Base-by-base conservation (phyloP, 2,329 filamentous ascomycete genomes). In the Colletotrichum sp. region DNA sequence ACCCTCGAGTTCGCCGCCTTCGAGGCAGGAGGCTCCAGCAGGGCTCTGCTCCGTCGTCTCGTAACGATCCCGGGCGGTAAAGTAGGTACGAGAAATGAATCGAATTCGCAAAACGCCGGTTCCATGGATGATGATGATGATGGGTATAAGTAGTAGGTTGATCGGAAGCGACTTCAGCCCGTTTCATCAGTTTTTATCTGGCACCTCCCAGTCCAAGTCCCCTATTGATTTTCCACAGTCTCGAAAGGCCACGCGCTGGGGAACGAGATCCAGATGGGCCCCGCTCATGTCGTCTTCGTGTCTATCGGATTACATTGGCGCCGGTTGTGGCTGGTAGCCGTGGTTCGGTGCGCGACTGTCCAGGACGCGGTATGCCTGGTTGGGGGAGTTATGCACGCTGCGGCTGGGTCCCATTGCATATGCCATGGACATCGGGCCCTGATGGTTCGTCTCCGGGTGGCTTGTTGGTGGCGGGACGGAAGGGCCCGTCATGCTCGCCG, bases 31-130 rank as follows among this genome's bases (percentile, higher is more conserved):
- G 15, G 62, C 32, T 38, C 52, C 24, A 24, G 30, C 55, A 60
- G 43, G 21, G 70, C 34, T 48, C 62, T 43, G 24, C 38, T 52
- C 18, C 38, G 58, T 43, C 52, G 48, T 61, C n/a, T 43, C 34
- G 32, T 34, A 55, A 55, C 12, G 24, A 30, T 64, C 30, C 16
- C 62, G 21, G 13, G 32, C 28, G 34, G 34, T 55, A 4, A 68
- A 73, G 56, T 73, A 68, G 64, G 64, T 73, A 68, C 73, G 70
- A 73, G 70, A 73, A 72, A 62, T 68, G 56, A 73, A 73, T 68
- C 58, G 58, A 68, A 73, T 68, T 73, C 64, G 70, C 73, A 72
- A 66, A 75, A 75, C 73, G 73, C 73, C 73, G 62, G 38, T 52
- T 73, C 68, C 67, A 71, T 74, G 62, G 34, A 65, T 73, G 43